Base-by-base conservation (phyloP, 495 filamentous ascomycete species). In the Parathielavia appendiculata region DNA sequence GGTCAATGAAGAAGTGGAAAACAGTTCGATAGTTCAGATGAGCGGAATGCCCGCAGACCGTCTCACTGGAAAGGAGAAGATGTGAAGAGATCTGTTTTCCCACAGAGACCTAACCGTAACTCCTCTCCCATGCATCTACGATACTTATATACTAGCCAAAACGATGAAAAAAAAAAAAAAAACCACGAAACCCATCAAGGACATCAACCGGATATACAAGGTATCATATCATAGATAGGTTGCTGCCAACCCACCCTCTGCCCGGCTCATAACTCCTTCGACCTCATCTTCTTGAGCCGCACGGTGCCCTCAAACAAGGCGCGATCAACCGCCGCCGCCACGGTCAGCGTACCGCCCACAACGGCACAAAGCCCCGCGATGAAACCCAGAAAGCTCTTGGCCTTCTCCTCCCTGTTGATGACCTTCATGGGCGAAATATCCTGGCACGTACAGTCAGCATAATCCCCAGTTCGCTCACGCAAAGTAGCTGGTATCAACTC, bases 391-490 rank as follows among this genome's bases (percentile, higher is more conserved):
- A 97, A 92, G 16, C 85, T 84, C 76, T 97, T 97, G 17, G 84
- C 75, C 19, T 90, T 84, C 60, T 87, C 87, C 77, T 99, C 93
- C 41, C 91, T 84, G 77, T 97, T 99, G 76, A 99, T 88, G 44
- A 99, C 95, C 74, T 97, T 99, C 95, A 99, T 97, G 32, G 93
- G 93, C 3, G 93, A 97, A 74, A 99, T 97, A 69, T 99, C 93
- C 86, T 91, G 58, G 38, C 26, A 52, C 22, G 59, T 6, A 43
- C 58, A 40, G 41, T 56, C 35, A 26, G 58, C 49, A 30, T 20
- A n/a, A 19, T 26, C 13, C 44, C 10, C 19, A 44, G 12, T 19
- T 41, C 14, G 59, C 16, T 30, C 8, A 35, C 14, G 26, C 12
- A 14, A 30, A 13, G 13, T 13, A 44, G 16, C 26, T 30, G 16